A percentile compares a stretch with the other conserved stretches of the same genome.
Conservation (phyloP, 148 eudicot genomes). For the Nyssa sinensis region DNA sequence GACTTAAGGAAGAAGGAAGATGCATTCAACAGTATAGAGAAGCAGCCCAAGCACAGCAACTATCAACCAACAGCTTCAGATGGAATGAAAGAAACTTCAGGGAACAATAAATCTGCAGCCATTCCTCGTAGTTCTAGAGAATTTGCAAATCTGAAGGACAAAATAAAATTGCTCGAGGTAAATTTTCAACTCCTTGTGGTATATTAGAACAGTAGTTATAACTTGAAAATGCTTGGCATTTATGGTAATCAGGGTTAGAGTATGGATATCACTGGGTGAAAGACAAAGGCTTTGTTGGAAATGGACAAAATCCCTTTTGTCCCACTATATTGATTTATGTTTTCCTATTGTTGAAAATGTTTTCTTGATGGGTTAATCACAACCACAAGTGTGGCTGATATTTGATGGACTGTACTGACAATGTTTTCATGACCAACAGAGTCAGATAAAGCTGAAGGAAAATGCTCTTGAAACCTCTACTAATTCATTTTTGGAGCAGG, state of each 20-base stretch:
- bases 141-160: constrained; percentile 52
- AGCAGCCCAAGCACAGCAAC: constrained; percentile 55
- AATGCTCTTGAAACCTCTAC: constrained; percentile 61
- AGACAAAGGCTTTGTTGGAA: not conserved
- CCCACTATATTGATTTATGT: not conserved
- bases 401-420: not conserved
- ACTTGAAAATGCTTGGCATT: not conserved
- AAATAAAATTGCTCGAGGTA: constrained; percentile 78
- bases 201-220: not conserved
- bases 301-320: not conserved
- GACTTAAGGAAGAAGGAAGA: constrained; percentile 70
- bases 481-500: constrained; percentile 65
- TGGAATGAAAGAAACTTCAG: constrained; percentile 33
- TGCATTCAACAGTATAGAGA: constrained; percentile 52
- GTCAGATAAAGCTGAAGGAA: constrained; percentile 71
- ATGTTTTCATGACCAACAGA: constrained; percentile 35
- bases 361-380: not conserved
- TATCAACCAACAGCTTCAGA: constrained; percentile 33
- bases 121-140: constrained; percentile 44
- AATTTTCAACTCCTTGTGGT: not conserved
- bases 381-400: too few relatives aligned
- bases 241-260: not conserved
- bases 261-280: too few relatives aligned
- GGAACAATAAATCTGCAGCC: constrained; percentile 29
- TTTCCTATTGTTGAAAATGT: not conserved